Conservation (phyloP, 805 yeast species). For the Myxozyma melibiosi region DNA sequence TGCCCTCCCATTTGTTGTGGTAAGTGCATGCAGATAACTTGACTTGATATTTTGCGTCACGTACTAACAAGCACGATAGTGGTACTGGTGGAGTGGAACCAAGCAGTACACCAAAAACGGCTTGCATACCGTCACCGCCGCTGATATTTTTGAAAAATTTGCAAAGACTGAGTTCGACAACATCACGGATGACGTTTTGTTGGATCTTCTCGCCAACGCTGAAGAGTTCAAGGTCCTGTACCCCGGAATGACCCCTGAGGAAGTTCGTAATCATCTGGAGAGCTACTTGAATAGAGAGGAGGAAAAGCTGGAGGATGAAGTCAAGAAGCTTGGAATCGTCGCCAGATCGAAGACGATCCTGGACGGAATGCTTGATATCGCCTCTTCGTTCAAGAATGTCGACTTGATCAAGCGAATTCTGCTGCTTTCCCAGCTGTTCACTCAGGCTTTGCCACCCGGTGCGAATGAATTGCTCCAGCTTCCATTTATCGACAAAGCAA, state of each 20-base stretch:
- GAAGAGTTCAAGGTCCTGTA: slow-evolving; percentile 58
- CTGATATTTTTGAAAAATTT: slow-evolving; percentile 67
- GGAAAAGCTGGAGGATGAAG: slow-evolving; percentile 43
- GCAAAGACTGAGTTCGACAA: slow-evolving; percentile 60
- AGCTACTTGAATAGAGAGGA: slow-evolving; percentile 60
- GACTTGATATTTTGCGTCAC: background rate
- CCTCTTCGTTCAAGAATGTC: slow-evolving; percentile 74
- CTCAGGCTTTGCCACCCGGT: slow-evolving; percentile 32
- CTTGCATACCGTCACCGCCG: slow-evolving; percentile 81
- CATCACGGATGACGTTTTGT: slow-evolving; percentile 58
- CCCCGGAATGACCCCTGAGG: slow-evolving; percentile 48
- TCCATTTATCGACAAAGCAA: slow-evolving; percentile 63
- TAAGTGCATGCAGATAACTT: slow-evolving; percentile 10
- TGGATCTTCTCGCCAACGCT: slow-evolving; percentile 64
- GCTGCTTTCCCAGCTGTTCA: slow-evolving; percentile 23
- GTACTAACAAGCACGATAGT: background rate
- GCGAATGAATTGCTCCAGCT: slow-evolving; percentile 61
- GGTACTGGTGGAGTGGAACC: slow-evolving; percentile 87
- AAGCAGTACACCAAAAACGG: slow-evolving; percentile 81
- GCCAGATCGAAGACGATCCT: slow-evolving; percentile 67
- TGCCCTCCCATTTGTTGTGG: slow-evolving; percentile 77
- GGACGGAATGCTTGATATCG: slow-evolving; percentile 75
- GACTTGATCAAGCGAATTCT: slow-evolving; percentile 43
- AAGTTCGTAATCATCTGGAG: slow-evolving; percentile 55
- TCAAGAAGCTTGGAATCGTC: slow-evolving; percentile 55